Evolutionary conservation across 2,329 filamentous ascomycete species (phyloP), one percentile per base, ranked within the genome.

Genomic region (Samsoniella hepiali): DNA sequence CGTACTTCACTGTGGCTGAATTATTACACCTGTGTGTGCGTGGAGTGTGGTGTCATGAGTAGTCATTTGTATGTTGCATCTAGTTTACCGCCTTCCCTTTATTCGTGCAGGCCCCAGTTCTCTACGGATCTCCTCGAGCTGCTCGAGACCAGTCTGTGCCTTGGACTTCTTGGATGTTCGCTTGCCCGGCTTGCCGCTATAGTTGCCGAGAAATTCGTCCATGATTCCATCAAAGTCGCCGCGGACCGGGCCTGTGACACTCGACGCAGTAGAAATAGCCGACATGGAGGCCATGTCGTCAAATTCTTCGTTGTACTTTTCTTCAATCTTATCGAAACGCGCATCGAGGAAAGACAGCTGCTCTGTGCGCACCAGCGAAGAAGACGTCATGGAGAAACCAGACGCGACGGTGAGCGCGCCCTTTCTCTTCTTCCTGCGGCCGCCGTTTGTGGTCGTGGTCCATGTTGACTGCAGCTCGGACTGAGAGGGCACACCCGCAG

Each of bases 381-480:
- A 96, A 1, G 91, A 96, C 0, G 91, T 93, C 93, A 97, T 97
- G 59, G 91, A 95, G 77, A 95, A 96, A 64, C 85, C 88, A 1
- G 93, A 95, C 0, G 91, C 89, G 67, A 90, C 91, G 3, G 94
- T 98, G 74, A 96, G 79, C 2, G 95, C 94, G 53, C 93, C 94
- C 81, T 97, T 98, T 72, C 94, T 88, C 85, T 97, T 97, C 88
- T 98, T 98, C 66, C 84, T 85, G 59, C 91, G 87, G 13, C 92
- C 92, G 42, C 91, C 91, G 66, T 88, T 90, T 1, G 91, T 89
- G 2, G 90, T 93, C 0, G 89, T 88, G 1, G 89, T 93, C 79
- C 90, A 84, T 68, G 89, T 80, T 6, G 90, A 90, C 70, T 90
- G 87, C 54, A 89, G 71, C 67, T 89, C 89, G 3, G 87, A 88